Evolutionary conservation across 441 rosid species (phyloP), one percentile per base, ranked within the genome.

Genomic region (Adansonia rubrostipa): DNA sequence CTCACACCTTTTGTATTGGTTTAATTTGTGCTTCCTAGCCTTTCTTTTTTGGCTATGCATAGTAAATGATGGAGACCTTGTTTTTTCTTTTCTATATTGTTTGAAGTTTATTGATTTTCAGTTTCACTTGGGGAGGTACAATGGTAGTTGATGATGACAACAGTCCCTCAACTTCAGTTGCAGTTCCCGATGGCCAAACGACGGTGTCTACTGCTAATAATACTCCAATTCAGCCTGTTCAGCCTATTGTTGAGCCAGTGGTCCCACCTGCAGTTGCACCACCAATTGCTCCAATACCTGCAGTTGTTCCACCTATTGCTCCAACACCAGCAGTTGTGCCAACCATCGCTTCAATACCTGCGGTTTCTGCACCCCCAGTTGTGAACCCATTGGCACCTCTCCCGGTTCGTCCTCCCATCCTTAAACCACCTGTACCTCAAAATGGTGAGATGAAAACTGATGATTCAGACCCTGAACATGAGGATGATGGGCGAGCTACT

Each of bases 401-500:
- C n/a, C 94, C 96, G 47, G 6, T 85, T 74, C 66, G 66, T n/a
- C 66, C 86, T n/a, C 85, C 87, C 4, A 81, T 86, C 20, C 75
- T 84, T 63, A 83, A 79, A 72, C 97, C 89, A 36, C 88, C 89
- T 10, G 75, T 80, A 33, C 82, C 92, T 9, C 93, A 85, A 70
- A 92, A 85, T 76, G 93, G 88, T 22, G 93, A 84, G 77, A 84
- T 77, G 3, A 86, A 76, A 76, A 60, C 80, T 17, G 84, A 84
- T 17, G 91, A 90, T 72, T 85, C 91, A 0, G 96, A 96, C 65
- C 88, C 92, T 0, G 93, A 86, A 7, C 75, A 83, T 50, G 95
- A 89, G 6, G 89, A 82, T n/a, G 53, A 57, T 0, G 81, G 78
- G 7, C 75, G 66, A 61, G 60, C 78, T 9, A 69, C 75, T 14